Percentiles rank a stretch among this genome's conserved stretches.
These are phyloP conservation scores for Lagenidium sp. DNA, from an alignment of 352 stramenopile genomes.

Conservation along the genomic window DNA sequence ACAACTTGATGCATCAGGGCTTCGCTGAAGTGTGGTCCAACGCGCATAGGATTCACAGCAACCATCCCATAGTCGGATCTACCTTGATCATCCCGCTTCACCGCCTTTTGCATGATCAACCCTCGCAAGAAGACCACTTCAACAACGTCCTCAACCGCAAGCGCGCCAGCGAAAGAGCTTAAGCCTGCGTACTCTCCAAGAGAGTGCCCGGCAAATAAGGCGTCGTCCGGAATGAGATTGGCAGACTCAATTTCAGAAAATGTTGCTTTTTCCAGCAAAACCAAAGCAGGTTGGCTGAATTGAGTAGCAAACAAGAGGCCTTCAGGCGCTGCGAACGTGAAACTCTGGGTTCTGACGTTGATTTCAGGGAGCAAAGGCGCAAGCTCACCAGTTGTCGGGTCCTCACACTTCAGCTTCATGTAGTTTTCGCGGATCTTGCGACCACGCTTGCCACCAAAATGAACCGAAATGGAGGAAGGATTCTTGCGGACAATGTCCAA, in stretches of 20 bases:
- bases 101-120: conserved; percentile 25
- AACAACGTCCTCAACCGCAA: conserved; percentile 63
- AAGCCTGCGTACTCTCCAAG: conserved; percentile 84
- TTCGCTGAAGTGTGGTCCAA: conserved; percentile 66
- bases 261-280: conserved; percentile 77
- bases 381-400: conserved; percentile 38
- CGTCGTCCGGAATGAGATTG: conserved; percentile 63
- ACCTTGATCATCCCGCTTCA: conserved; percentile 29
- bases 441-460: conserved; percentile 80
- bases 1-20: conserved; percentile 62
- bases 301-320: conserved; percentile 82
- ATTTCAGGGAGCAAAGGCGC: conserved; percentile 74
- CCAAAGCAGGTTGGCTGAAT: conserved; percentile 77
- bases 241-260: conserved; percentile 74
- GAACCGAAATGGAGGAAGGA: conserved; percentile 70
- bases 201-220: conserved; percentile 81
- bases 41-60: conserved; percentile 66
- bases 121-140: conserved; percentile 83
- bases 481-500: conserved; percentile 85
- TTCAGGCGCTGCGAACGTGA: conserved; percentile 66
- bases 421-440: conserved; percentile 81
- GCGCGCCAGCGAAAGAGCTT: conserved; percentile 60
- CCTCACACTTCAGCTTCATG: conserved; percentile 66
- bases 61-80: conserved; percentile 87
- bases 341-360: conserved; percentile 69